Percentiles rank a stretch among this genome's conserved stretches.
Conservation (phyloP, 2,329 filamentous ascomycete genomes). For the Monosporascus sp. region DNA sequence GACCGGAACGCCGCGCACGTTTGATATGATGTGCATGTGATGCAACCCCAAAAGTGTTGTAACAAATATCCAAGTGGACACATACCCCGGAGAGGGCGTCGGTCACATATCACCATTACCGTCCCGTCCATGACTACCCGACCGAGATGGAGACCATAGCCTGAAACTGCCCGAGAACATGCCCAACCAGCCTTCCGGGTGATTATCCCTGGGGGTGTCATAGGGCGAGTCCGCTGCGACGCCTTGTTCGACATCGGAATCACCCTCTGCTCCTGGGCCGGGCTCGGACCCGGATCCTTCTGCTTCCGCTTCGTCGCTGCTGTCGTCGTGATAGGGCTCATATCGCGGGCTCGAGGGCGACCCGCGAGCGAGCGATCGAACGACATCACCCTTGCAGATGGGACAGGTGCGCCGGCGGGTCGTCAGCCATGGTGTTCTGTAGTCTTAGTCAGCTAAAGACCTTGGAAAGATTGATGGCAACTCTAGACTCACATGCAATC, state of each 20-base stretch:
- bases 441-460: conserved; percentile 18
- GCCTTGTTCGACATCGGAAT: not conserved
- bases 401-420: conserved; percentile 94
- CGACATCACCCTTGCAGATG: conserved; percentile 97
- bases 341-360: conserved; percentile 47
- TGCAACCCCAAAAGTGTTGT: no score
- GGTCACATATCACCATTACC: no score
- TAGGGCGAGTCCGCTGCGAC: conserved; percentile 11
- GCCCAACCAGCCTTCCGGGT: not conserved
- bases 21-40: no score
- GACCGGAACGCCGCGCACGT: no score
- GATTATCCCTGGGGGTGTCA: conserved; percentile 21
- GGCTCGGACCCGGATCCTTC: conserved; percentile 16
- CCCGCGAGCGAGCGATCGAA: conserved; percentile 58
- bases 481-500: conserved; percentile 85
- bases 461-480: not conserved
- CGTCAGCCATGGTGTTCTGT: conserved; percentile 90
- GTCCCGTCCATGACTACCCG: no score
- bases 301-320: conserved; percentile 36
- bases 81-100: no score
- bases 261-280: conserved; percentile 3
- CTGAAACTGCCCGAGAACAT: not conserved
- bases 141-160: conserved; percentile 5
- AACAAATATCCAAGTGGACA: no score
- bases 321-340: conserved; percentile 50